Conservation (phyloP, 2,329 filamentous ascomycete genomes). For the Eurotiales sp. region DNA sequence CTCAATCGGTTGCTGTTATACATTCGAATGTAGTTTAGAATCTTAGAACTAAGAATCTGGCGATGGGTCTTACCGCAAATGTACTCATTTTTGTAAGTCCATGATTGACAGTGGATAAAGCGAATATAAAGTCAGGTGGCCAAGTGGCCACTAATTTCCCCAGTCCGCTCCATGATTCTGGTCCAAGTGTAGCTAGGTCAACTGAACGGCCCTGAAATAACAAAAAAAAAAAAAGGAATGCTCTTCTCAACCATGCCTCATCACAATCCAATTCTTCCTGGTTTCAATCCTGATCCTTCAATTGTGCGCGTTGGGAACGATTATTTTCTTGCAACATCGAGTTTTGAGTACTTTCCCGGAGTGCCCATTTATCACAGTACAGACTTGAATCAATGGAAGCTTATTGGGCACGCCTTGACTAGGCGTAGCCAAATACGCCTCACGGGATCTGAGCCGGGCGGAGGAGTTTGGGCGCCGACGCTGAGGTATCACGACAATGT, state of each 20-base stretch:
- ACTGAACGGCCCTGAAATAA: too few relatives aligned
- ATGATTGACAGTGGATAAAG: too few relatives aligned
- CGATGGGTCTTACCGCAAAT: too few relatives aligned
- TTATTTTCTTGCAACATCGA: slow-evolving; percentile 44
- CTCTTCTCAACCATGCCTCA: background rate
- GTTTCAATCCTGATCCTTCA: slow-evolving; percentile 45
- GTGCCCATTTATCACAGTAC: slow-evolving; percentile 44
- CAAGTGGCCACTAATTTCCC: too few relatives aligned
- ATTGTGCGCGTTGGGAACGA: slow-evolving; percentile 41
- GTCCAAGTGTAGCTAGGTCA: too few relatives aligned
- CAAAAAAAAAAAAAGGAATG: too few relatives aligned
- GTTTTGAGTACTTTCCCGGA: slow-evolving; percentile 44
- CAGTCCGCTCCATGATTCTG: slow-evolving; percentile 14
- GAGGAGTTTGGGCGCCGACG: slow-evolving; percentile 41
- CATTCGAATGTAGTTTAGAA: too few relatives aligned
- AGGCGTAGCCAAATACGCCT: slow-evolving; percentile 21
- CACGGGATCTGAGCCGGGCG: slow-evolving; percentile 36
- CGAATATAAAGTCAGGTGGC: too few relatives aligned
- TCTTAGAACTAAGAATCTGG: too few relatives aligned
- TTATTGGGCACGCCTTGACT: slow-evolving; percentile 19
- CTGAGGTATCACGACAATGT: slow-evolving; percentile 37
- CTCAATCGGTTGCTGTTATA: too few relatives aligned
- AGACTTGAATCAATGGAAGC: slow-evolving; percentile 42
- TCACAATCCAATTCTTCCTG: slow-evolving; percentile 45
- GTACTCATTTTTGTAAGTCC: too few relatives aligned